Base-by-base conservation (phyloP, 345 rosid species). In the Linum tenue region DNA sequence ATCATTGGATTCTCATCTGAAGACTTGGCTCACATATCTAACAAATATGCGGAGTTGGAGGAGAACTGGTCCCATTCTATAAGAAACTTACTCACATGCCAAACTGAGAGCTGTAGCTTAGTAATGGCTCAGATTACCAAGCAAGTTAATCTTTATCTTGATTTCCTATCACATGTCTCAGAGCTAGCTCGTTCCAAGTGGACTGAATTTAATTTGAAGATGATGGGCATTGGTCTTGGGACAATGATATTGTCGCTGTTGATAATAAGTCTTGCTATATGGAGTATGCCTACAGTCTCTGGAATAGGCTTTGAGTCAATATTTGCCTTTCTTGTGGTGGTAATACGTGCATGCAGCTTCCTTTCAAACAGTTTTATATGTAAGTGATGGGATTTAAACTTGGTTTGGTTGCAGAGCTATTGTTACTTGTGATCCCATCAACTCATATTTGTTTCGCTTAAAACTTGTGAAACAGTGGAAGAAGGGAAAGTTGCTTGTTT, bases 401-500 rank as follows among this genome's bases (percentile, higher is more conserved):
- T 64, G 64, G 64, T 50, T 7, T 51, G 56, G 36, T 59, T 31
- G 53, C 17, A 55, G 41, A 55, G 40, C 48, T 65, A 43, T 53
- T 69, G 62, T 60, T 73, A 61, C 55, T 50, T 51, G 57, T 69
- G 69, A 69, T 66, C 63, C 59, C 43, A 35, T 31, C 37, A 48
- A 16, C 48, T 62, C 56, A 68, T 51, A 4, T 10, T 42, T 53
- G 41, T 60, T 43, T 63, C 35, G 42, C 57, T 35, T 62, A 16
- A 37, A 67, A 41, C 59, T 71, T 75, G 75, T 72, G 57, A 7
- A 60, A 71, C 79, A 94, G 99, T 94, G 90, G 92, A 82, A 81
- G 99, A 88, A 81, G 99, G 96, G 70, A 94, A 90, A 83, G 96
- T 88, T 66, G 90, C 97, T 59, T 85, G 77, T 67, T 94, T 88